Evolutionary conservation across 345 rosid genomes (phyloP).

Genomic region (Microthlaspi erraticum): DNA sequence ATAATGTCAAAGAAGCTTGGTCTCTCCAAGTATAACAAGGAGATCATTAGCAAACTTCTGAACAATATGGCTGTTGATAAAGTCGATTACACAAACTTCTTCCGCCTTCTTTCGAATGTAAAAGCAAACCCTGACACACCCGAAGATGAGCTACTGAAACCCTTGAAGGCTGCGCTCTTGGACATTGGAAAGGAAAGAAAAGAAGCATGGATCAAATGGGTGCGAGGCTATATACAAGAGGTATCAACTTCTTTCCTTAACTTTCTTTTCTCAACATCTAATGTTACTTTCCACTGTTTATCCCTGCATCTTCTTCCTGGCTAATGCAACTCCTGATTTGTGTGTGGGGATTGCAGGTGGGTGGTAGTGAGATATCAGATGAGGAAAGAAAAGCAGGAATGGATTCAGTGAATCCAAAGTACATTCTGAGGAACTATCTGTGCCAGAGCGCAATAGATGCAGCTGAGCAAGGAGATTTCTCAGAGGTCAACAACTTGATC

Average conservation of each 20-base stretch:
- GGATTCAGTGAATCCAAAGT: constrained; percentile 90
- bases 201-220: constrained; percentile 95
- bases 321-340: constrained; percentile 10
- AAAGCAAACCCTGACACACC: constrained; percentile 71
- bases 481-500: constrained; percentile 75
- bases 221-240: constrained; percentile 82
- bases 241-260: constrained; percentile 43
- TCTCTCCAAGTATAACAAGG: constrained; percentile 88
- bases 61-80: constrained; percentile 96
- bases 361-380: constrained; percentile 65
- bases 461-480: constrained; percentile 86
- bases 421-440: constrained; percentile 84
- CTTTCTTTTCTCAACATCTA: not conserved
- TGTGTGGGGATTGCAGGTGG: constrained; percentile 55
- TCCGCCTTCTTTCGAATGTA: constrained; percentile 75
- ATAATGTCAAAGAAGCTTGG: constrained; percentile 92
- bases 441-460: constrained; percentile 95
- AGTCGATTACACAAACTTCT: constrained; percentile 97
- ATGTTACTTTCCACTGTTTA: not conserved
- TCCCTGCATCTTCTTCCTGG: constrained; percentile 9
- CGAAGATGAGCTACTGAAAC: constrained; percentile 67
- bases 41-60: constrained; percentile 76
- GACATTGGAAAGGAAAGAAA: constrained; percentile 97
- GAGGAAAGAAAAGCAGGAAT: constrained; percentile 79
- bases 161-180: constrained; percentile 81